Percentiles rank a stretch among this genome's conserved stretches.
These are phyloP conservation scores for Rhynchosporium secalis DNA, from an alignment of 2,329 filamentous ascomycete species.

Conservation along the genomic window DNA sequence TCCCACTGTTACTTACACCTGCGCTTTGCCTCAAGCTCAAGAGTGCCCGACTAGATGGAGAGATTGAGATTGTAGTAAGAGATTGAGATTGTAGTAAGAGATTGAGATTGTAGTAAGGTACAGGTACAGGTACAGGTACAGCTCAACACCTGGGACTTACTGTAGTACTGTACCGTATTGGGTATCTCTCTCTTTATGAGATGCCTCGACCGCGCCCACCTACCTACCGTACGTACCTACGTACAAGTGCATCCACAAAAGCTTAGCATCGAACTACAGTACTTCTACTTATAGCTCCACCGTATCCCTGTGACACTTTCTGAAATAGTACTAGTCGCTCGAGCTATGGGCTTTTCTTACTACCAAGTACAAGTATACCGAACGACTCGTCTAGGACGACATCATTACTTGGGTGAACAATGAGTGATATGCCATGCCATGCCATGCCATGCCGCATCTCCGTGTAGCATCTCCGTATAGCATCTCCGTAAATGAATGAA, in stretches of 20 bases:
- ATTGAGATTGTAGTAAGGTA: too few relatives aligned
- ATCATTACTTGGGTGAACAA: constrained; percentile 20
- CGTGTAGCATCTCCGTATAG: too few relatives aligned
- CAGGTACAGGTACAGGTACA: too few relatives aligned
- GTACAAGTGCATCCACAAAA: constrained; percentile 27
- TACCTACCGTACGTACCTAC: neutral
- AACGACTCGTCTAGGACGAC: constrained; percentile 24
- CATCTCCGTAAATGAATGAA: too few relatives aligned
- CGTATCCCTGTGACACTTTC: constrained; percentile 6
- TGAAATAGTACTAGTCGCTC: neutral
- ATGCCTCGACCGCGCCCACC: neutral
- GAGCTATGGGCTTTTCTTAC: constrained; percentile 11
- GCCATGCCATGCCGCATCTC: neutral
- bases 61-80: too few relatives aligned
- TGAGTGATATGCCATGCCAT: neutral
- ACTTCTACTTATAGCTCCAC: neutral
- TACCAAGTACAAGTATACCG: neutral
- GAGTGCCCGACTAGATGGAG: neutral
- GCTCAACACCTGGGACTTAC: too few relatives aligned
- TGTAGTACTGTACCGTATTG: too few relatives aligned
- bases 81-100: too few relatives aligned
- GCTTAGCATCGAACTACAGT: constrained; percentile 28
- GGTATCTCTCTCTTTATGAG: too few relatives aligned
- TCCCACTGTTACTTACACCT: neutral
- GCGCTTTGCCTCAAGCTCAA: neutral